A percentile compares a stretch with the other conserved stretches of the same genome.
These are phyloP conservation scores for Salix exigua DNA, from an alignment of 345 rosid species.

Conservation along the genomic window DNA sequence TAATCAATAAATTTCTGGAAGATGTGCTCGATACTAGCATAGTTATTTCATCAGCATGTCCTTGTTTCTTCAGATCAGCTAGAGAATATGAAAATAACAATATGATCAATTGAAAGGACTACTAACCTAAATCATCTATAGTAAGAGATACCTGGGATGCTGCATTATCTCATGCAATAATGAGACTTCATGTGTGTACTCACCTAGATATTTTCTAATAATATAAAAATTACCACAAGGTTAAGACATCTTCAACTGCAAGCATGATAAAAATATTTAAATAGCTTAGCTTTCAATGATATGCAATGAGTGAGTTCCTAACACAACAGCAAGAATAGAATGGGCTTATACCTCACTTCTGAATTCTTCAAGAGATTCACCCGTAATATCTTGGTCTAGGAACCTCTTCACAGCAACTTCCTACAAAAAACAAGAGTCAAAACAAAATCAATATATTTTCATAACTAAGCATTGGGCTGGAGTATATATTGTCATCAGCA, in stretches of 20 bases:
- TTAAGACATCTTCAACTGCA: slow-evolving; percentile 1
- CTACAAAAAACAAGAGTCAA: slow-evolving; percentile 36
- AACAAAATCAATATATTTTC: slow-evolving; percentile 9
- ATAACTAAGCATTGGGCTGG: not conserved
- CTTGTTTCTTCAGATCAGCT: not conserved
- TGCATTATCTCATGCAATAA: not conserved
- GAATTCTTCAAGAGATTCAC: slow-evolving; percentile 82
- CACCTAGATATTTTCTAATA: not conserved
- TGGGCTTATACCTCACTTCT: slow-evolving; percentile 65
- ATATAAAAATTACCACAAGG: slow-evolving; percentile 6
- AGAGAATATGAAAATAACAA: not conserved
- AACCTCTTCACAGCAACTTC: slow-evolving; percentile 96
- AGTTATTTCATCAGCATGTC: not conserved
- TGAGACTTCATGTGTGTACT: not conserved
- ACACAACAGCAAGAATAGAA: slow-evolving; percentile 1
- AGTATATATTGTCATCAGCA: not conserved
- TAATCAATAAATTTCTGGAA: not conserved
- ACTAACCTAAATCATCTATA: not conserved
- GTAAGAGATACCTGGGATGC: not conserved
- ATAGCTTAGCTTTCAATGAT: slow-evolving; percentile 7
- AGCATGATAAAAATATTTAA: not conserved
- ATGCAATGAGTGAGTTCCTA: not conserved
- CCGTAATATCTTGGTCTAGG: slow-evolving; percentile 74
- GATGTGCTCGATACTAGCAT: not conserved
- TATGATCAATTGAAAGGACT: not conserved